Base-by-base conservation (phyloP, 495 filamentous ascomycete genomes). In the Aspergillus diversus region DNA sequence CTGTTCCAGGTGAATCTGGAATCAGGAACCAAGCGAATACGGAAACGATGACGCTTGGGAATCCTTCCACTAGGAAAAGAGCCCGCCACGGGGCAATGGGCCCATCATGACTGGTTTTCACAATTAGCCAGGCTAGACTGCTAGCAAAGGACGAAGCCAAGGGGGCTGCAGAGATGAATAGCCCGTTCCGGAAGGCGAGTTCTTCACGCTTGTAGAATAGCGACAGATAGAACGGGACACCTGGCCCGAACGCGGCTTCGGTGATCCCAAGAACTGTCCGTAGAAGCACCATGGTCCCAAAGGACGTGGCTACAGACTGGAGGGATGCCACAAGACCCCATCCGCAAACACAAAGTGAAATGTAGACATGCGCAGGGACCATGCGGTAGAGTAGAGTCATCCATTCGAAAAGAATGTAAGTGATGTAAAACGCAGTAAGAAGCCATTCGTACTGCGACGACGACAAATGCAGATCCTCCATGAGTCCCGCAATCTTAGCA, bases 351-450 rank as follows among this genome's bases (percentile, higher is more conserved):
- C 77, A 82, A 6, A 80, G 65, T 15, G 74, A 74, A 32, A 83
- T 81, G 66, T 89, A 90, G 60, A 86, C 83, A 63, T 87, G 86
- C 5, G 85, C 75, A 3, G 81, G 80, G 1, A 87, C 71, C 11
- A 85, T 60, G 16, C 80, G 80, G 71, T 86, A 90, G 71, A 88
- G 80, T 15, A 90, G 69, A 3, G 84, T 86, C 86, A 87, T 86
- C 84, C 84, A 88, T 75, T 90, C 92, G 51, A 95, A 89, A 0
- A 86, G 70, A 65, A 94, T 88, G 73, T 93, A 96, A 43, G 83
- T 87, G 63, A 87, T 87, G 59, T 90, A 90, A 65, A 88, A 88
- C 0, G 83, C 81, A 0, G 88, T 86, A 47, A 90, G 78, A 9
- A 89, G 81, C 87, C 87, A 89, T 70, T 88, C 84, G 78, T 87